phyloP scores from a whole-genome alignment of 2,329 filamentous ascomycete species.

The Fusarium anguioides region DNA sequence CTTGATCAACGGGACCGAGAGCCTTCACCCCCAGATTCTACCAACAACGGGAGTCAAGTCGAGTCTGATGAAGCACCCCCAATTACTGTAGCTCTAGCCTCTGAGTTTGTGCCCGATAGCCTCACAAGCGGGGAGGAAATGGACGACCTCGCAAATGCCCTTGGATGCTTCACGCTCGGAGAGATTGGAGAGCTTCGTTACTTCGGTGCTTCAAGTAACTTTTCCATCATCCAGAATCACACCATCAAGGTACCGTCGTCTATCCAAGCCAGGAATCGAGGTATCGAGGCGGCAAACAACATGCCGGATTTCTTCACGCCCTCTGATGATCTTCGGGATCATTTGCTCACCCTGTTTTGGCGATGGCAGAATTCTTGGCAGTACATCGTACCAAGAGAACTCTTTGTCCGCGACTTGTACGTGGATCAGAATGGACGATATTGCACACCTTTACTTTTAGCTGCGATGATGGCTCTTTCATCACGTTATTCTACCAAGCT shows the following conservation, averaged over 20 bases:
- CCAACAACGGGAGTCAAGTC: not conserved
- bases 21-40: not conserved
- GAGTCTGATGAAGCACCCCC: not conserved
- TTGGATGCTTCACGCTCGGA: conserved; percentile 6
- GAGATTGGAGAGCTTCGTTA: conserved; percentile 13
- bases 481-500: not conserved
- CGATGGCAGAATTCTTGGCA: conserved; percentile 16
- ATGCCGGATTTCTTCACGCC: not conserved
- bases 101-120: not conserved
- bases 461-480: not conserved
- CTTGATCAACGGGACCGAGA: not conserved
- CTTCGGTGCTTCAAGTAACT: conserved; percentile 11
- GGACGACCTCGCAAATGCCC: not conserved
- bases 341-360: not conserved
- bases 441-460: not conserved
- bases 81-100: not conserved
- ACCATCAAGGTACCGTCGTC: conserved; percentile 8
- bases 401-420: conserved; percentile 3
- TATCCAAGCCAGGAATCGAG: not conserved
- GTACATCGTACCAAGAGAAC: conserved; percentile 3
- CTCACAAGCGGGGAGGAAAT: not conserved
- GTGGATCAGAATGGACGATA: not conserved
- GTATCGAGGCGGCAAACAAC: not conserved
- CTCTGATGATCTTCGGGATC: conserved; percentile 4
- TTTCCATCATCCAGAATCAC: conserved; percentile 12